Percentiles rank a stretch among this genome's conserved stretches.
Conservation (phyloP, 352 stramenopile genomes). For the Globisporangium nunn region DNA sequence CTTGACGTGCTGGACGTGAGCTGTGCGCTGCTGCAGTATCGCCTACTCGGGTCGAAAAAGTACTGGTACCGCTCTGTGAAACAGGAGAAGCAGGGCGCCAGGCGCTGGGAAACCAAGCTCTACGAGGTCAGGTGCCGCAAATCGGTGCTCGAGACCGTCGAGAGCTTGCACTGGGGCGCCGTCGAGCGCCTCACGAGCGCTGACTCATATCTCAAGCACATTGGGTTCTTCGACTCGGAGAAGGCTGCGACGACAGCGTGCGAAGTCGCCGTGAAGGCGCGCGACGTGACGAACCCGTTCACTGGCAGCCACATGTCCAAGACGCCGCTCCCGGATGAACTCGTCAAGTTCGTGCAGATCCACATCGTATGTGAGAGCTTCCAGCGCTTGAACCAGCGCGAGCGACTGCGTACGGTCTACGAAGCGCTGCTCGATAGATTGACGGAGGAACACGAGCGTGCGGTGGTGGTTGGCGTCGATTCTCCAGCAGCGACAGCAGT, state of each 20-base stretch:
- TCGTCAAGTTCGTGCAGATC: slow-evolving; percentile 39
- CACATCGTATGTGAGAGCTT: slow-evolving; percentile 47
- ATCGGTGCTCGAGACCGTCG: slow-evolving; percentile 20
- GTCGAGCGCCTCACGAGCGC: slow-evolving; percentile 27
- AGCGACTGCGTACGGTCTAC: slow-evolving; percentile 47
- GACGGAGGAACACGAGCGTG: neutral
- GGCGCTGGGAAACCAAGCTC: slow-evolving; percentile 51
- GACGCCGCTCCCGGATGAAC: slow-evolving; percentile 21
- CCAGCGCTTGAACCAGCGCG: slow-evolving; percentile 28
- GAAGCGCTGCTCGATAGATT: slow-evolving; percentile 15
- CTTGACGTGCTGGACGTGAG: slow-evolving; percentile 29
- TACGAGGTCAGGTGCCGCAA: slow-evolving; percentile 47
- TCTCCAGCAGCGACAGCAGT: neutral
- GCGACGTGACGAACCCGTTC: slow-evolving; percentile 37
- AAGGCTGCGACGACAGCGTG: slow-evolving; percentile 29
- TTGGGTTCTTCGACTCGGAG: slow-evolving; percentile 61
- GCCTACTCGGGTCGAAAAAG: slow-evolving; percentile 42
- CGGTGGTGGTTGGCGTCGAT: neutral
- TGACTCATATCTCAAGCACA: slow-evolving; percentile 35
- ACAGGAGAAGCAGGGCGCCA: slow-evolving; percentile 45
- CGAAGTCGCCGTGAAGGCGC: slow-evolving; percentile 26
- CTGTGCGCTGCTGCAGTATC: slow-evolving; percentile 49
- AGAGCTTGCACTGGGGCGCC: slow-evolving; percentile 22
- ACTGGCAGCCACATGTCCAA: slow-evolving; percentile 16
- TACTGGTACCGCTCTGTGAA: slow-evolving; percentile 71